These are phyloP conservation scores for Trichoderma afroharzianum DNA, from an alignment of 2,329 filamentous ascomycete genomes.

Conservation along the genomic window DNA sequence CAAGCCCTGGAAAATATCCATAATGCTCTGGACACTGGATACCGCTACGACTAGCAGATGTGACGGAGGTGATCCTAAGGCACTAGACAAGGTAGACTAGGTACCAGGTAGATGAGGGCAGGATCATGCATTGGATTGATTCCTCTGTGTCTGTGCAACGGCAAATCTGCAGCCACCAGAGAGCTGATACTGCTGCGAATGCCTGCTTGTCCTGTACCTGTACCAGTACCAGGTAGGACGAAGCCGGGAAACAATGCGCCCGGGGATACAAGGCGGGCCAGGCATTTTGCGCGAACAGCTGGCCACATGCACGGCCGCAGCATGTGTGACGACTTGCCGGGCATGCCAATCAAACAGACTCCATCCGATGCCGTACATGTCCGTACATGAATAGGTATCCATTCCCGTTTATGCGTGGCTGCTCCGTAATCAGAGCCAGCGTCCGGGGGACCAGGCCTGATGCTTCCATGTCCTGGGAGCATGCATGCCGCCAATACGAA, in stretches of 20 bases:
- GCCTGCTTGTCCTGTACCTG: background rate
- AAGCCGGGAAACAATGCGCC: background rate
- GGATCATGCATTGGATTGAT: background rate
- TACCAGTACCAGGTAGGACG: no score
- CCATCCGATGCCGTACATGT: slow-evolving; percentile 9
- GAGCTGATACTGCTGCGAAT: background rate
- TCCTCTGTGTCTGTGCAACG: background rate
- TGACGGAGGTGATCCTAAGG: slow-evolving; percentile 8
- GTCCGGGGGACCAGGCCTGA: slow-evolving; percentile 10
- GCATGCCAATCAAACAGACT: slow-evolving; percentile 9
- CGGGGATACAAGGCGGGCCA: slow-evolving; percentile 4
- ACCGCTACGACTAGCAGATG: slow-evolving; percentile 1
- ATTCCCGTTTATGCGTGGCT: background rate
- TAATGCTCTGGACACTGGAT: background rate
- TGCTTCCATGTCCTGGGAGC: slow-evolving; percentile 3
- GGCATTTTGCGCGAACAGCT: slow-evolving; percentile 13
- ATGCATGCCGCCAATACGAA: slow-evolving; percentile 15
- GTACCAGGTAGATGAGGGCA: background rate
- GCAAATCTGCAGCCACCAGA: background rate
- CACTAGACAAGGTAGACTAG: background rate
- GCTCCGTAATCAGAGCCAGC: background rate
- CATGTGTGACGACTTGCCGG: background rate
- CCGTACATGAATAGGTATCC: background rate
- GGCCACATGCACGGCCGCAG: slow-evolving; percentile 14
- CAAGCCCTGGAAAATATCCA: background rate